Percentiles rank a stretch among this genome's conserved stretches.
Evolutionary conservation across 805 yeast species (phyloP).

Genomic region (Wickerhamomyces hampshirensis): DNA sequence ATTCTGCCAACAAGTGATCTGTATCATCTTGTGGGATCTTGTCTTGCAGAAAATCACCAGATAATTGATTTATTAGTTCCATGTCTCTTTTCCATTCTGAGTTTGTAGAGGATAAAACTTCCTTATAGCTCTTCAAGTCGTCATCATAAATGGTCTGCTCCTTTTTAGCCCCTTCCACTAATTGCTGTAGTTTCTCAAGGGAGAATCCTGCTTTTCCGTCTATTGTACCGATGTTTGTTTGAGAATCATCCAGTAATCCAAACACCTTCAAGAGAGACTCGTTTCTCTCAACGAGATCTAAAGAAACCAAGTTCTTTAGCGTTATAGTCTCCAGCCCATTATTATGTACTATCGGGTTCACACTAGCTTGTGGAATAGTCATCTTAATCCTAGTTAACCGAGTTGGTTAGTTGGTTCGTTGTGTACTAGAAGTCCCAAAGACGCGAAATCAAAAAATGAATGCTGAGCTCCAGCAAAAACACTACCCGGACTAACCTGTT

Average conservation of each 20-base stretch:
- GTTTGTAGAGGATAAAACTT: not conserved
- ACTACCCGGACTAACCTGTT: not conserved
- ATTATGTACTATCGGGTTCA: slow-evolving; percentile 13
- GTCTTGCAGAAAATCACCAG: slow-evolving; percentile 17
- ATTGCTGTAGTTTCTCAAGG: slow-evolving; percentile 5
- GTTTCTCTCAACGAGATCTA: slow-evolving; percentile 22
- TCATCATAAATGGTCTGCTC: slow-evolving; percentile 4
- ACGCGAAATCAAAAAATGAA: too few species aligned
- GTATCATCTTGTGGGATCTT: slow-evolving; percentile 13
- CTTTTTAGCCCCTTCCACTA: slow-evolving; percentile 7
- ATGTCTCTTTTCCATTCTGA: slow-evolving; percentile 2
- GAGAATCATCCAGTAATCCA: slow-evolving; percentile 18
- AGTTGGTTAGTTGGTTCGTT: too few species aligned
- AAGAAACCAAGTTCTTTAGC: slow-evolving; percentile 23
- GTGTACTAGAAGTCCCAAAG: too few species aligned
- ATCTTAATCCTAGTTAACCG: too few species aligned
- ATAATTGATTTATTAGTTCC: slow-evolving; percentile 12
- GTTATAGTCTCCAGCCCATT: slow-evolving; percentile 20
- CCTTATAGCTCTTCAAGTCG: slow-evolving; percentile 10
- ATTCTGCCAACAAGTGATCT: slow-evolving; percentile 9
- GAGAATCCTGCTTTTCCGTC: slow-evolving; percentile 3
- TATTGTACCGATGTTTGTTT: slow-evolving; percentile 4
- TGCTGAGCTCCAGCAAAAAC: not conserved
- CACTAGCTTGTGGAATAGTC: slow-evolving; percentile 20
- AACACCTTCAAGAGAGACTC: slow-evolving; percentile 20